Evolutionary conservation across 2,329 filamentous ascomycete species (phyloP).

Genomic region (Aureobasidium vineae): DNA sequence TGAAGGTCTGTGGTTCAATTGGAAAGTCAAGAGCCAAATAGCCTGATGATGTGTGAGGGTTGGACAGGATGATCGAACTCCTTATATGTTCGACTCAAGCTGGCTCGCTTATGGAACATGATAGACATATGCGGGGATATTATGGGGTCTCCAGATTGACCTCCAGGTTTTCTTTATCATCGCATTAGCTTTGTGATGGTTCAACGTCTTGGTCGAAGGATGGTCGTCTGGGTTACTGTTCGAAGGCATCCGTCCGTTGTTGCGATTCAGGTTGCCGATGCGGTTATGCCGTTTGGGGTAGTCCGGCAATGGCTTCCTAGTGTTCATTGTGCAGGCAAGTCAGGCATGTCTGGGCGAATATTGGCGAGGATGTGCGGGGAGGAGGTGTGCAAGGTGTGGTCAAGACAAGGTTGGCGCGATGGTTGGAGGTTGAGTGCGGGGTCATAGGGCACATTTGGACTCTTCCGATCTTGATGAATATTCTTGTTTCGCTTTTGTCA

Average conservation of each 20-base stretch:
- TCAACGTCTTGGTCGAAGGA: neutral
- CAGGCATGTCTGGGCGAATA: neutral
- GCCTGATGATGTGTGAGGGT: neutral
- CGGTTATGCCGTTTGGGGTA: neutral
- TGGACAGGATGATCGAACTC: neutral
- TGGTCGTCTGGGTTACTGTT: neutral
- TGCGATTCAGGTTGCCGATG: neutral
- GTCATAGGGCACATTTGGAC: neutral
- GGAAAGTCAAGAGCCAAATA: neutral
- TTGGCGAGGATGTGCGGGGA: neutral
- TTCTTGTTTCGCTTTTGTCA: neutral
- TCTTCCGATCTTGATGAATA: neutral
- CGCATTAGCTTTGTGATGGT: neutral
- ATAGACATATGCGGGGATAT: neutral
- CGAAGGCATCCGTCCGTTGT: neutral
- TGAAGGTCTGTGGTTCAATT: neutral
- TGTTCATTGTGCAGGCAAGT: neutral
- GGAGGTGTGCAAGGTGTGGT: neutral
- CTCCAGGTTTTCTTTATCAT: neutral
- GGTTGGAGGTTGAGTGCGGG: neutral
- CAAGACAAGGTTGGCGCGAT: slow-evolving; percentile 3
- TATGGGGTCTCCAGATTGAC: neutral
- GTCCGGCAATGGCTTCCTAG: neutral
- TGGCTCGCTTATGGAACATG: too few relatives aligned
- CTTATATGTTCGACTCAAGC: neutral